Base-by-base conservation (phyloP, 495 filamentous ascomycete species). In the Xylaria palmicola region DNA sequence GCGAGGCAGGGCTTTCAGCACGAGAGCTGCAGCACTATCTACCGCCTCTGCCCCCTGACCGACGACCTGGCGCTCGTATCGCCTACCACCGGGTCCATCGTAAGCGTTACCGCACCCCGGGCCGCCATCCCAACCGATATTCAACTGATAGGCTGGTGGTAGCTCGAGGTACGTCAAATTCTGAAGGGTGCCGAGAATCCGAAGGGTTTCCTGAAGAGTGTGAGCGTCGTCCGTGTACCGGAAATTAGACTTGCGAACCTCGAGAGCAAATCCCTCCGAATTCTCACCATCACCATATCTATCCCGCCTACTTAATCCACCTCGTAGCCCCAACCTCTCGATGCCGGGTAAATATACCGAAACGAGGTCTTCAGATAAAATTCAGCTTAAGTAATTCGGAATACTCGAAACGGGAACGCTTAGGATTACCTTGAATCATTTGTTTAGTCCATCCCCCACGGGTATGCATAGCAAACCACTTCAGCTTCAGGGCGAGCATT, bases 111-210 rank as follows among this genome's bases (percentile, higher is more conserved):
- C 56, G 27, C 45, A 59, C 29, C 13, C 1, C n/a, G 45, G 44
- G 10, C 15, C 44, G 26, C 29, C 55, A 22, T 37, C 20, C 27
- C 26, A 58, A 19, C 41, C 41, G 26, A 58, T 15, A 5, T 49
- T 43, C 22, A 58, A 58, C 4, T 12, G 6, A 20, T 2, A 12
- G 10, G 56, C 36, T 0, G 1, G 4, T n/a, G 44, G 44, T 22
- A 59, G 6, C 8, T 59, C 56, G 34, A 59, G 43, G 26, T 59
- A 20, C 20, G 56, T 59, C 24, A 59, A 22, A 30, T 41, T 51
- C 1, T 37, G 13, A 13, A 59, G 34, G 2, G 30, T 17, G 15
- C 30, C 19, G 29, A 50, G 32, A 15, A 47, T 15, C 22, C 32
- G 30, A 19, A 59, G 44, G n/a, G 22, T 50, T 59, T 41, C 26